These are phyloP conservation scores for Theileria orientalis DNA, from an alignment of 169 alveolate species.

Conservation along the genomic window DNA sequence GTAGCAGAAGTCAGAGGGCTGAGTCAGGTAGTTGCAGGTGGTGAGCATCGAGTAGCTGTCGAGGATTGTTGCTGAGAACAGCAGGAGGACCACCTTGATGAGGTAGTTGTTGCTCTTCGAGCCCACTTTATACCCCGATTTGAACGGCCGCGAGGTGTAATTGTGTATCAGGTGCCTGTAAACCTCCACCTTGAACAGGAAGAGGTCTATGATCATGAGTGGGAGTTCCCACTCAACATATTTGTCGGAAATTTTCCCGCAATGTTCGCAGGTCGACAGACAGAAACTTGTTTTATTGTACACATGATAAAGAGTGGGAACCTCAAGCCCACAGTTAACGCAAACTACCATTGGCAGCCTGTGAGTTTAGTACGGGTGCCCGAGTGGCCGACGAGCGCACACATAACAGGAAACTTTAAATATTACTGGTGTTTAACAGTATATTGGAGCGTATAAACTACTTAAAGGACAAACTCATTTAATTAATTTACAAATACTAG, in stretches of 20 bases:
- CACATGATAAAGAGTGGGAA: constrained; percentile 42
- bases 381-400: too few relatives aligned
- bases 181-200: constrained; percentile 42
- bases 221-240: constrained; percentile 62
- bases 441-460: too few relatives aligned
- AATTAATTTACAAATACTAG: background rate
- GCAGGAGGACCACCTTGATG: background rate
- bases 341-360: constrained; percentile 66
- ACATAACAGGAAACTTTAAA: too few relatives aligned
- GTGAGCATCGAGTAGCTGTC: constrained; percentile 13
- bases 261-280: constrained; percentile 34
- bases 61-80: background rate
- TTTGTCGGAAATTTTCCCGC: constrained; percentile 60
- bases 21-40: background rate
- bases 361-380: too few relatives aligned
- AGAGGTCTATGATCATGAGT: constrained; percentile 37
- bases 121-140: too few relatives aligned
- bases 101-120: background rate
- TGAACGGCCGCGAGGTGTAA: too few relatives aligned
- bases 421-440: too few relatives aligned
- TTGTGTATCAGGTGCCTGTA: constrained; percentile 52
- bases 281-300: constrained; percentile 30
- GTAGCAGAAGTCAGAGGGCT: background rate
- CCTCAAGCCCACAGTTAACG: constrained; percentile 57
- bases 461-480: constrained; percentile 11